A percentile compares a stretch with the other conserved stretches of the same genome.
Conservation (phyloP, 768 basidiomycete genomes). For the Gautieria morchelliformis region DNA sequence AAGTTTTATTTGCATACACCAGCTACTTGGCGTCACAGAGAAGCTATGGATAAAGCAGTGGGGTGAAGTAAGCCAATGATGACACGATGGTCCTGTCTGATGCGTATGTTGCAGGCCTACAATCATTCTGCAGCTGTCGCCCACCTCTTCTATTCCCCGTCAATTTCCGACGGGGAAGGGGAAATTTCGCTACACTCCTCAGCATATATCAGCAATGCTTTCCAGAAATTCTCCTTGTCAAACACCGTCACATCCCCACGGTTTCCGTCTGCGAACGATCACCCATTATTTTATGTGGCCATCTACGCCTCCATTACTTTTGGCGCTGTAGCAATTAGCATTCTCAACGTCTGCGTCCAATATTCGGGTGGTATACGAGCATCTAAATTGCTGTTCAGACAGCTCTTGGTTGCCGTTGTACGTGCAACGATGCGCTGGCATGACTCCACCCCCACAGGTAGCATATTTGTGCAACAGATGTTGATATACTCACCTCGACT, state of each 20-base stretch:
- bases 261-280: constrained; percentile 32
- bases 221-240: background rate
- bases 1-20: constrained; percentile 13
- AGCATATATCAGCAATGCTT: background rate
- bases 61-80: constrained; percentile 19
- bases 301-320: constrained; percentile 57
- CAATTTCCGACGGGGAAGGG: constrained; percentile 1
- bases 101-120: background rate
- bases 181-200: background rate
- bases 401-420: constrained; percentile 59
- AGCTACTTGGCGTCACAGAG: constrained; percentile 46
- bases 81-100: background rate
- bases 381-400: constrained; percentile 29
- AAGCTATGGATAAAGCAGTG: constrained; percentile 65
- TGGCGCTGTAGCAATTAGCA: constrained; percentile 34
- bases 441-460: constrained; percentile 75
- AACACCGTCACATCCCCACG: background rate
- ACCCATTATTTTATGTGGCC: constrained; percentile 65
- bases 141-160: background rate
- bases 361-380: constrained; percentile 49
- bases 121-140: background rate
- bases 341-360: constrained; percentile 41
- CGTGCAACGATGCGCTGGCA: constrained; percentile 80
- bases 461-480: background rate
- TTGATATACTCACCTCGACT: constrained; percentile 8